Conservation (phyloP, 108 stramenopile species). For the Hondaea fermentalgiana region DNA sequence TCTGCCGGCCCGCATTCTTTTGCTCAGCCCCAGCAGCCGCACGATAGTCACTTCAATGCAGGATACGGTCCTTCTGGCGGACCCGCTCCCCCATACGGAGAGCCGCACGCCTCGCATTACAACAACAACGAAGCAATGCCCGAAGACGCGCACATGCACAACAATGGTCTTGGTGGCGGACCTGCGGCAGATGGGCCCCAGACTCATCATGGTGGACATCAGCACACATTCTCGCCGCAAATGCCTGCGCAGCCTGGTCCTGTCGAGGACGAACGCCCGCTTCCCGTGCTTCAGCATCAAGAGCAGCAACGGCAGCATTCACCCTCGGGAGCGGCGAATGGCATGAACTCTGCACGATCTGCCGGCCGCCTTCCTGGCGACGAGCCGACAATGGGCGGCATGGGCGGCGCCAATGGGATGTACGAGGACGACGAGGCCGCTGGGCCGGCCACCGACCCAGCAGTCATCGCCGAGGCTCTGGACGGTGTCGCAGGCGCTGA, state of each 20-base stretch:
- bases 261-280: background rate
- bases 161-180: no score
- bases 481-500: conserved; percentile 30
- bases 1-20: no score
- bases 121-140: no score
- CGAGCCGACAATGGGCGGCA: no score
- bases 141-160: no score
- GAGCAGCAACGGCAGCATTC: background rate
- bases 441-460: background rate
- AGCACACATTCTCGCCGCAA: background rate
- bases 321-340: background rate
- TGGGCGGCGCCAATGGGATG: background rate
- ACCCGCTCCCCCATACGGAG: no score
- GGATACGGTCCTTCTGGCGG: no score
- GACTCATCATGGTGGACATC: background rate
- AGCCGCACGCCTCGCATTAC: no score
- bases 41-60: no score
- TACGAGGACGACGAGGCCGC: background rate
- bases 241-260: background rate
- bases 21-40: background rate
- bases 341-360: background rate
- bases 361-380: background rate
- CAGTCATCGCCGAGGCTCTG: background rate
- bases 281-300: background rate
- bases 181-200: background rate